Evolutionary conservation across 2,329 filamentous ascomycete species (phyloP), one percentile per base, ranked within the genome.

Genomic region (Alternaria sp.): DNA sequence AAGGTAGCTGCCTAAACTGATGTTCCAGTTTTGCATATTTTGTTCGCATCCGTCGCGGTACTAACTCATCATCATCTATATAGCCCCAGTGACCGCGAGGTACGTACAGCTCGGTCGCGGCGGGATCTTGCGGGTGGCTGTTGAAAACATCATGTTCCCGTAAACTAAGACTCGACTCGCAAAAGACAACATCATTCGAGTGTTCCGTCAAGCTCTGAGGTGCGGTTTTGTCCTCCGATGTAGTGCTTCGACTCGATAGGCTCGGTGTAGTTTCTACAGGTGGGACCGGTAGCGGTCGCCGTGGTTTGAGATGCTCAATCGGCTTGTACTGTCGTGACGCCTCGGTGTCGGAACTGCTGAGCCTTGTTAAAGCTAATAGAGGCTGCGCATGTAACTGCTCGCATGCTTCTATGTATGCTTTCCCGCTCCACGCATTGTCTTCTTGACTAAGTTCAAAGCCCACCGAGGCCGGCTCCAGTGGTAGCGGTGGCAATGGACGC

Each of bases 401-500:
- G 23, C 21, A 26, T 21, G 3, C 17, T n/a, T 29, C 14, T 21
- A 13, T 14, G 14, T 29, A 39, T 31, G 14, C 3, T 7, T 40
- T 5, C 8, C 33, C 21, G 21, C 21, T 34, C 24, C 33, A n/a
- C 14, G 17, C 13, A 10, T 21, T 24, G 2, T 36, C 10, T 10
- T 26, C 13, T 54, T 21, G 36, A 29, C n/a, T 41, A 48, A 36
- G 39, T 42, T 10, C 48, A 17, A 28, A 17, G 51, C 8, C 33
- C 56, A 26, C 17, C 14, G 28, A 46, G 24, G n/a, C 60, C 42
- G 29, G n/a, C 40, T 42, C 54, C n/a, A 54, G 26, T 31, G 65
- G 66, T 14, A 65, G 45, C 28, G 52, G 51, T 26, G 65, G 63
- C n/a, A 65, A 42, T 21, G 63, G 60, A n/a, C 54, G 58, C 26